phyloP scores from a whole-genome alignment of 2,329 filamentous ascomycete genomes.

The Alternaria brassicae region DNA sequence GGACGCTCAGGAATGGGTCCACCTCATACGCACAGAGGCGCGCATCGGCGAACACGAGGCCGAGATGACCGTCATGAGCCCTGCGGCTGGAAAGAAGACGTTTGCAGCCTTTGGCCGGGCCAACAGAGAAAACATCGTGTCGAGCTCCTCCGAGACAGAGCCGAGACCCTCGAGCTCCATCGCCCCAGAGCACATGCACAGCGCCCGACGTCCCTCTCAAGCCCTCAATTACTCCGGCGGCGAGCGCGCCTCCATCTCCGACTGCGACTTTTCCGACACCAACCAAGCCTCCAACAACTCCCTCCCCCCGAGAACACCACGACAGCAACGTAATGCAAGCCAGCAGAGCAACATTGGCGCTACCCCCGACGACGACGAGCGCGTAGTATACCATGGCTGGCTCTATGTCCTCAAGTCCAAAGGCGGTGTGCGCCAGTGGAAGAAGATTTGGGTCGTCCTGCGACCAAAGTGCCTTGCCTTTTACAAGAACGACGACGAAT shows the following conservation, averaged over 20 bases:
- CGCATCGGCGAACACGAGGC: conserved; percentile 89
- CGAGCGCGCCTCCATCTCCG: conserved; percentile 79
- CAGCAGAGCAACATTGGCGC: conserved; percentile 64
- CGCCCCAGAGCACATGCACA: conserved; percentile 42
- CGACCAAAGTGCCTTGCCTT: conserved; percentile 83
- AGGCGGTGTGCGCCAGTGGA: conserved; percentile 88
- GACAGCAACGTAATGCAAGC: conserved; percentile 62
- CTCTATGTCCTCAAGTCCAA: conserved; percentile 84
- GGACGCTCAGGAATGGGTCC: conserved; percentile 87
- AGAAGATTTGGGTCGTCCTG: conserved; percentile 90
- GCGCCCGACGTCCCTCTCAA: conserved; percentile 65
- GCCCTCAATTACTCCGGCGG: conserved; percentile 68
- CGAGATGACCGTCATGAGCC: conserved; percentile 77
- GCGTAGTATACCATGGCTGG: conserved; percentile 93
- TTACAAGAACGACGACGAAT: conserved; percentile 93
- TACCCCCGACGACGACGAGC: conserved; percentile 74
- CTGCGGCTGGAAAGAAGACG: conserved; percentile 61
- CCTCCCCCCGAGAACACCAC: conserved; percentile 33
- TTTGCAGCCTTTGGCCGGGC: conserved; percentile 51
- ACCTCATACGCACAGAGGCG: conserved; percentile 78
- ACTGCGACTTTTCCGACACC: conserved; percentile 85
- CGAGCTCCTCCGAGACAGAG: conserved; percentile 58
- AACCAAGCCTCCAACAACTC: conserved; percentile 63
- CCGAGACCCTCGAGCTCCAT: conserved; percentile 37
- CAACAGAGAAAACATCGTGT: conserved; percentile 42